Base-by-base conservation (phyloP, 2,329 filamentous ascomycete species). In the Verticillium alfalfae region DNA sequence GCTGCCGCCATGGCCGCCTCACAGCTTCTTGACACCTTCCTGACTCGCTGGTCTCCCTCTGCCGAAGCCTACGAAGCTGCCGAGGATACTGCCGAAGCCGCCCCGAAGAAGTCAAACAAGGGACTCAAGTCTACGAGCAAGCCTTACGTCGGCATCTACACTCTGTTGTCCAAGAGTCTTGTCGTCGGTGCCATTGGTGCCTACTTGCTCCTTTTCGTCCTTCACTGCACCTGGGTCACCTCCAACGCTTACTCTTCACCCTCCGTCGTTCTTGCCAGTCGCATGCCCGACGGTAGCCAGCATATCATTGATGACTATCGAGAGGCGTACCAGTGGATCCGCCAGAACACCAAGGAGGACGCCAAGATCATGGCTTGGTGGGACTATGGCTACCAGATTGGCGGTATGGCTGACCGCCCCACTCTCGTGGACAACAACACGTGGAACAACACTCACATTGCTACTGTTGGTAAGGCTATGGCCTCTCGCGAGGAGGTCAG, bases 361-460 rank as follows among this genome's bases (percentile, higher is more conserved):
- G 93, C 96, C 72, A 99, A 98, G 84, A 90, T 99, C 73, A 98
- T 98, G 94, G 95, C 93, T 1, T 99, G 95, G 95, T 99, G 95
- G 95, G 95, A 99, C 75, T 99, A 99, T 72, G 95, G 95, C 67
- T 99, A 99, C 81, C 95, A 99, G 79, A 99, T 99, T 76, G 95
- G 95, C 79, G 95, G 95, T 68, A 99, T 99, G 95, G 95, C 95
- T 58, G 95, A 99, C 76, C 87, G 95, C 60, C 95, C 95, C 38
- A 99, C 95, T 1, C 84, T 99, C 38, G 95, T 99, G 38, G 95
- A 99, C 82, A 99, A 99, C 83, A 99, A 99, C 81, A 99, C 95
- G 2, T 99, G 95, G 95, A 99, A 99, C 83, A 99, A 99, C 81
- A 99, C 95, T 8, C 95, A 99, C 76, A 99, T 99, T 78, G 95